These are phyloP conservation scores for Phaeosphaeria sp. DNA, from an alignment of 2,329 filamentous ascomycete species.

Conservation along the genomic window DNA sequence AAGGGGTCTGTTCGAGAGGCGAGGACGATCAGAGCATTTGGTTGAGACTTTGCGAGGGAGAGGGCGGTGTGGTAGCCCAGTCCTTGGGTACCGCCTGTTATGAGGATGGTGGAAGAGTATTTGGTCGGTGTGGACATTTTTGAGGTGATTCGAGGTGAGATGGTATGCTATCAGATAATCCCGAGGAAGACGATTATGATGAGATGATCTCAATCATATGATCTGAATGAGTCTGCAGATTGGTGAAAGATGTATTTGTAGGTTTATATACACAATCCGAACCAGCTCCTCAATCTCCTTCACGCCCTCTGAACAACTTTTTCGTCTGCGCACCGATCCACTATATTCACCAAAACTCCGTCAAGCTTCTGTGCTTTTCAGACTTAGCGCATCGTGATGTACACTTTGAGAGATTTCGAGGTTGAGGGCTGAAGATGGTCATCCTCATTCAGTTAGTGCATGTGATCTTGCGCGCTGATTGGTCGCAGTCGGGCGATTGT, in stretches of 20 bases:
- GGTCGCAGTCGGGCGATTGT: neutral
- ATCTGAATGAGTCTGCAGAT: neutral
- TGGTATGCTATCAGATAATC: neutral
- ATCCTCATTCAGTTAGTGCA: neutral
- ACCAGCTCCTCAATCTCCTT: neutral
- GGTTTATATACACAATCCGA: neutral
- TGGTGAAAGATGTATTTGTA: neutral
- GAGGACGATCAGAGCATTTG: constrained; percentile 23
- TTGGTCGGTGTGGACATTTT: constrained; percentile 27
- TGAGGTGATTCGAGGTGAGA: neutral
- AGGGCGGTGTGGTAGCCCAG: constrained; percentile 26
- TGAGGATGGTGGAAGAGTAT: constrained; percentile 39
- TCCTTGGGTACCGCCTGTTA: constrained; percentile 36
- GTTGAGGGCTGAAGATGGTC: neutral
- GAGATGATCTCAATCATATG: neutral
- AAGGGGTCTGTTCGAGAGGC: constrained; percentile 49
- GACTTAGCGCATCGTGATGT: neutral
- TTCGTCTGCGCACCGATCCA: neutral
- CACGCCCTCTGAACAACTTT: neutral
- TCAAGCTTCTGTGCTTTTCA: neutral
- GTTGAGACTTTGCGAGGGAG: constrained; percentile 23
- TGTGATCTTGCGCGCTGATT: neutral
- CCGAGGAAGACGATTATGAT: neutral
- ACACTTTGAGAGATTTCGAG: neutral
- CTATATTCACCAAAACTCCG: neutral